Conservation (phyloP, 768 basidiomycete genomes). For the Rhodotorula graminis region DNA sequence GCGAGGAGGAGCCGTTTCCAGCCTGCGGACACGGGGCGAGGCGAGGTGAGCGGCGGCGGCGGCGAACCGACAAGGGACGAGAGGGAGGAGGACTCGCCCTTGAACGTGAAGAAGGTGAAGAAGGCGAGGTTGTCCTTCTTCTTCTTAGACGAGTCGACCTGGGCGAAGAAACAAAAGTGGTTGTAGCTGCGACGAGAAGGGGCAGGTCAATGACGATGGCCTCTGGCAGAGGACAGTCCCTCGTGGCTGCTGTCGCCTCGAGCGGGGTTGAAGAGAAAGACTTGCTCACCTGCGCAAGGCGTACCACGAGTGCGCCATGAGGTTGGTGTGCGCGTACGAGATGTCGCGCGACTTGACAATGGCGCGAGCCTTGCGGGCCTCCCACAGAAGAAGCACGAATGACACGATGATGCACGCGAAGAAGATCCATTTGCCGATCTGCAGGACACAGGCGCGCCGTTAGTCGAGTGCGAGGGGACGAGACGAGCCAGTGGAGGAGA, state of each 20-base stretch:
- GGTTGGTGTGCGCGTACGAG: slow-evolving; percentile 94
- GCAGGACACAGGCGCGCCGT: neutral
- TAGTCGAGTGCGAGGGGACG: no score
- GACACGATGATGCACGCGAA: slow-evolving; percentile 97
- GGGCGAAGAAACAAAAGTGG: slow-evolving; percentile 96
- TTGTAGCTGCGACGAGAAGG: slow-evolving; percentile 55
- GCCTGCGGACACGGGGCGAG: slow-evolving; percentile 49
- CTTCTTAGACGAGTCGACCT: slow-evolving; percentile 93
- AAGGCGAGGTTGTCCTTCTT: slow-evolving; percentile 96
- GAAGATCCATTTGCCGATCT: slow-evolving; percentile 89
- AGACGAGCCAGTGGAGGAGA: no score
- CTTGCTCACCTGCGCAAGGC: slow-evolving; percentile 43
- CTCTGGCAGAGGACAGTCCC: no score
- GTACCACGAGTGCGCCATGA: slow-evolving; percentile 95
- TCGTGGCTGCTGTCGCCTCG: no score
- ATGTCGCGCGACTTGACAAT: slow-evolving; percentile 95
- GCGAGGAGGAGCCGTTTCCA: slow-evolving; percentile 86
- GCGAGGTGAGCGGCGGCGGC: neutral
- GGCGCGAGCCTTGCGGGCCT: slow-evolving; percentile 82
- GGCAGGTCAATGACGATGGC: no score
- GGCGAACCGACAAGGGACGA: no score
- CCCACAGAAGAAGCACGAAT: slow-evolving; percentile 93
- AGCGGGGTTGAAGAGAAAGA: no score
- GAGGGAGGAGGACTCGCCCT: slow-evolving; percentile 65
- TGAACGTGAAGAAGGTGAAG: slow-evolving; percentile 99